Evolutionary conservation across 1,139 yeast genomes (phyloP).

Genomic region (Blastobotrys apis): DNA sequence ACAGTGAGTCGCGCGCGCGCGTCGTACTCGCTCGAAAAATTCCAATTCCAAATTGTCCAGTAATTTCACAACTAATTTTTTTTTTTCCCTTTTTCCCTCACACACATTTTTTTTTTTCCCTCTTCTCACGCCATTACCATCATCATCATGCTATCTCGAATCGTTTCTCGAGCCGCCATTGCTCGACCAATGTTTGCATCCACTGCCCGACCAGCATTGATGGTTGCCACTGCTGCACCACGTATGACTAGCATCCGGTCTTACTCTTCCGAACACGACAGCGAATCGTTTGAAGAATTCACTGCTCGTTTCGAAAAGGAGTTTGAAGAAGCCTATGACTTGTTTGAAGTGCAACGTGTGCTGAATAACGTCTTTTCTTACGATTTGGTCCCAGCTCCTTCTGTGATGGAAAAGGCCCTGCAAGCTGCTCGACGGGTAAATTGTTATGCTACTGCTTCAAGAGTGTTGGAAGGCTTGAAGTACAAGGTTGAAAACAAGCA

Average conservation of each 20-base stretch:
- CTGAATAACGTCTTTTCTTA: conserved; percentile 96
- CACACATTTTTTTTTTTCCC: conserved; percentile 4
- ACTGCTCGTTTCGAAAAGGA: conserved; percentile 87
- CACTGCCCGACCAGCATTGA: conserved; percentile 8
- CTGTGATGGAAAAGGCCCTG: conserved; percentile 91
- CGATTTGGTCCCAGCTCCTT: conserved; percentile 98
- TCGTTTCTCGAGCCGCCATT: conserved; percentile 10
- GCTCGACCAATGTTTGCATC: conserved; percentile 8
- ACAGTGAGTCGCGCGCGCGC: no score
- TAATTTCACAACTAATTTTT: no score
- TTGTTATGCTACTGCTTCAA: conserved; percentile 97
- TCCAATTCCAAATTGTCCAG: no score
- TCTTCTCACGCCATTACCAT: background rate
- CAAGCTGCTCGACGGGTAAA: conserved; percentile 98
- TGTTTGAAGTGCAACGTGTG: conserved; percentile 92
- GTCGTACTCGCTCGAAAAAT: no score
- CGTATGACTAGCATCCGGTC: no score
- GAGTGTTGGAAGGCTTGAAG: conserved; percentile 91
- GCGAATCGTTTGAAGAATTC: conserved; percentile 93
- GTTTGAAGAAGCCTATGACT: conserved; percentile 95
- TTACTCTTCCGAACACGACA: conserved; percentile 72
- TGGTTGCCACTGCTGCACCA: conserved; percentile 5
- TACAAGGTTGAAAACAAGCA: conserved; percentile 92
- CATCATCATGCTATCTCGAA: no score
- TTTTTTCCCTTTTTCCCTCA: background rate